Conservation (phyloP, 192 early-diverging fungal species). For the Funneliformis mosseae region DNA sequence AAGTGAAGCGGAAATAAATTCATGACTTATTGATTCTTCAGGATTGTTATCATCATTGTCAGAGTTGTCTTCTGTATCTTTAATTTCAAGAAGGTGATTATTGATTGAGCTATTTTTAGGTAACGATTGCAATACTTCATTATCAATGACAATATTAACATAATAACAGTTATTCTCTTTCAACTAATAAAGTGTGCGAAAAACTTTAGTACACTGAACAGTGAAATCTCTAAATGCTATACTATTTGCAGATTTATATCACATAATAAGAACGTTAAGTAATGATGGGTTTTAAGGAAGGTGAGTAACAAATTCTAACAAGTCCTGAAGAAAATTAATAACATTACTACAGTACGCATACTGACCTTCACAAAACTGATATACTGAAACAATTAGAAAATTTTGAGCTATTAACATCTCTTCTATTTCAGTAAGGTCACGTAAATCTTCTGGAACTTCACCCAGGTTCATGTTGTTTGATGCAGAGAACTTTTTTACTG, state of each 20-base stretch:
- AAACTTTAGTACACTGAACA: background rate
- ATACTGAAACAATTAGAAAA: too few relatives aligned
- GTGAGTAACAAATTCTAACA: too few relatives aligned
- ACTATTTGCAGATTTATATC: too few relatives aligned
- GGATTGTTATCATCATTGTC: too few relatives aligned
- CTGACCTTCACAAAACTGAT: too few relatives aligned
- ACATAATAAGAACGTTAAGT: background rate
- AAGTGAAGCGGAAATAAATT: background rate
- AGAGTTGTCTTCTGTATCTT: background rate
- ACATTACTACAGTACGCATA: too few relatives aligned
- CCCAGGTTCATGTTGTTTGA: too few relatives aligned
- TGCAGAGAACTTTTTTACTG: too few relatives aligned
- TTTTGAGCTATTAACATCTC: too few relatives aligned
- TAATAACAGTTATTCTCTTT: constrained; percentile 4
- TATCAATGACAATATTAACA: constrained; percentile 10
- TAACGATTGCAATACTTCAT: background rate
- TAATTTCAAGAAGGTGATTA: background rate
- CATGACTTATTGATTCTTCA: background rate
- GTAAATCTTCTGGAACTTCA: too few relatives aligned
- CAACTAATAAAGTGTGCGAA: background rate
- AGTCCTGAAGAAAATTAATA: too few relatives aligned
- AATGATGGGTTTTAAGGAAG: background rate
- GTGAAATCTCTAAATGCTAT: background rate
- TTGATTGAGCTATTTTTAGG: background rate
- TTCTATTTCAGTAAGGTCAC: too few relatives aligned